Percentiles rank a stretch among this genome's conserved stretches.
phyloP scores from a whole-genome alignment of 1,139 yeast genomes.

The Candida pseudoviswanathii region DNA sequence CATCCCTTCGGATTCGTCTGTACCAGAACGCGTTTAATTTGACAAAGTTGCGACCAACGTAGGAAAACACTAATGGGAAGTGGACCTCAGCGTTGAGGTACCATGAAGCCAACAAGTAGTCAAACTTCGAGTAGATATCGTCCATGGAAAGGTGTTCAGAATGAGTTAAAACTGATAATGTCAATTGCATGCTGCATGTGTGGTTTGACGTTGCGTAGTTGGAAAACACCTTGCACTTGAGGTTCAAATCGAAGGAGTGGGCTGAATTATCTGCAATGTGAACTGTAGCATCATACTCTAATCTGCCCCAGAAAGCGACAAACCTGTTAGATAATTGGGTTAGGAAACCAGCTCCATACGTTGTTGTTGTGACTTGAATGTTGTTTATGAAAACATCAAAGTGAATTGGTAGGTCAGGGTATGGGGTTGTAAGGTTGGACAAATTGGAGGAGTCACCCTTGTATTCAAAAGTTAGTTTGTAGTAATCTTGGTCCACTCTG shows the following conservation, averaged over 20 bases:
- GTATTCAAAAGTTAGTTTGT: conserved; percentile 11
- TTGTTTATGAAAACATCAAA: conserved; percentile 21
- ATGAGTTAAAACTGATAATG: conserved; percentile 5
- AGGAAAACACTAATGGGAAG: conserved; percentile 42
- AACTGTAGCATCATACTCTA: conserved; percentile 19
- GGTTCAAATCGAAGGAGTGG: conserved; percentile 16
- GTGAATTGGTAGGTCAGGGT: conserved; percentile 9
- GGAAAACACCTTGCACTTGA: conserved; percentile 24
- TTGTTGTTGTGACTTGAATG: conserved; percentile 11
- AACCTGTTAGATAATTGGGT: conserved; percentile 11
- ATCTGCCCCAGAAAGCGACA: conserved; percentile 20
- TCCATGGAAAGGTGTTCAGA: conserved; percentile 12
- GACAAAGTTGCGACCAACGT: conserved; percentile 33
- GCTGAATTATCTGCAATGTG: conserved; percentile 13
- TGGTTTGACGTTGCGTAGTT: conserved; percentile 11
- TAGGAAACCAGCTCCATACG: conserved; percentile 17
- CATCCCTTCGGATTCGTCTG: conserved; percentile 4
- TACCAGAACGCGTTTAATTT: conserved; percentile 23
- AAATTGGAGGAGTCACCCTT: not conserved
- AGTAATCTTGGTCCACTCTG: conserved; percentile 16
- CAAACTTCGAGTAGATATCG: conserved; percentile 23
- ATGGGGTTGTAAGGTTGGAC: conserved; percentile 5
- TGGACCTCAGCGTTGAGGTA: conserved; percentile 30
- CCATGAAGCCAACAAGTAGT: conserved; percentile 33
- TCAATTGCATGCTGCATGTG: not conserved